Evolutionary conservation across 1,139 yeast species (phyloP).

Genomic region (Yamadazyma diospyri): DNA sequence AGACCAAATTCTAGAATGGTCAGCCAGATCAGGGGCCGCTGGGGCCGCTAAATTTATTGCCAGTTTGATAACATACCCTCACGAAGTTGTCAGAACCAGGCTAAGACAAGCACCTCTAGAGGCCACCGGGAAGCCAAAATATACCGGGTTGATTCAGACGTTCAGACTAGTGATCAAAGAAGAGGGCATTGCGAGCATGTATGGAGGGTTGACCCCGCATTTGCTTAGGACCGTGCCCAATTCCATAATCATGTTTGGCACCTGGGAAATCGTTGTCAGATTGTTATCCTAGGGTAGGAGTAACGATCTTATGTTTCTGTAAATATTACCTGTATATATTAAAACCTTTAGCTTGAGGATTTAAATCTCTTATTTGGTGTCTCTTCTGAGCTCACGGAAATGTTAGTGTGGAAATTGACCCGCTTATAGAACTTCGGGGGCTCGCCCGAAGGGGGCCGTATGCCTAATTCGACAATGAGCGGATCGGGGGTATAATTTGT

Average conservation of each 20-base stretch:
- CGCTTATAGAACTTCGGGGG: slow-evolving; percentile 41
- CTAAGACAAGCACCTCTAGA: slow-evolving; percentile 86
- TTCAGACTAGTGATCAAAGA: slow-evolving; percentile 79
- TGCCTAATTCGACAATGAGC: slow-evolving; percentile 20
- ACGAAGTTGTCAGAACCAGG: slow-evolving; percentile 94
- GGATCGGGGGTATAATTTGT: slow-evolving; percentile 25
- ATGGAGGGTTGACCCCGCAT: slow-evolving; percentile 97
- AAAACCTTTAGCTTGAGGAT: no score
- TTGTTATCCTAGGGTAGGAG: slow-evolving; percentile 40
- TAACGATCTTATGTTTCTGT: slow-evolving; percentile 12
- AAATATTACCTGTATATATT: slow-evolving; percentile 8
- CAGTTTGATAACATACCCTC: slow-evolving; percentile 91
- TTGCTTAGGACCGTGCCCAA: slow-evolving; percentile 95
- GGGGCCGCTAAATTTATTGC: slow-evolving; percentile 95
- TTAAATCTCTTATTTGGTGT: slow-evolving; percentile 25
- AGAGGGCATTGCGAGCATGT: slow-evolving; percentile 91
- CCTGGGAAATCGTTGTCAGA: slow-evolving; percentile 92
- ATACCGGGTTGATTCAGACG: slow-evolving; percentile 86
- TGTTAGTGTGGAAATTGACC: slow-evolving; percentile 48
- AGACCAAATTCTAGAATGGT: slow-evolving; percentile 82
- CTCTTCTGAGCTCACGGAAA: slow-evolving; percentile 87
- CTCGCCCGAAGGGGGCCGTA: slow-evolving; percentile 34
- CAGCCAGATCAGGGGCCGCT: slow-evolving; percentile 95
- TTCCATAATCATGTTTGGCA: slow-evolving; percentile 97
- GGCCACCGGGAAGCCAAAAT: slow-evolving; percentile 76